Percentiles rank a stretch among this genome's conserved stretches.
phyloP scores from a whole-genome alignment of 1,284 basidiomycete genomes.

The Fistulinella cinereoalba region DNA sequence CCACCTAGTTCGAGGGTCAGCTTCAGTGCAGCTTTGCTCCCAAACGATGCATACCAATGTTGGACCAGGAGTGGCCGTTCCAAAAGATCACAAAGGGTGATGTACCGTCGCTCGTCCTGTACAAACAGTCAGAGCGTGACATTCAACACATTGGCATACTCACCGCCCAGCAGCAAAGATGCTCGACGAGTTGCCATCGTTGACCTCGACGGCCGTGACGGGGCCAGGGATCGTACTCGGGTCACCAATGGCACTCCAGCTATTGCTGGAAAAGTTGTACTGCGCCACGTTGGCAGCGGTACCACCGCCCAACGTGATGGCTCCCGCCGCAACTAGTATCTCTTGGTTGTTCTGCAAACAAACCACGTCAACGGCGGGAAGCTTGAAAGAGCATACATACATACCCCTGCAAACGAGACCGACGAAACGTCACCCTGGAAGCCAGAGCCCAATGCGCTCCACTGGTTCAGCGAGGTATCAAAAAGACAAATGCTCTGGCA shows the following conservation, averaged over 20 bases:
- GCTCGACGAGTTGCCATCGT: conserved; percentile 77
- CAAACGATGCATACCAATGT: conserved; percentile 49
- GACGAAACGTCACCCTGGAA: conserved; percentile 80
- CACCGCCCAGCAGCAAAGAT: conserved; percentile 89
- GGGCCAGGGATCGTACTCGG: conserved; percentile 77
- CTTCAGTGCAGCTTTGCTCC: neutral
- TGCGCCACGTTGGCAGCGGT: conserved; percentile 65
- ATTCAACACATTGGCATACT: conserved; percentile 23
- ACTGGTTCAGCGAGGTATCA: conserved; percentile 66
- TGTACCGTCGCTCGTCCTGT: conserved; percentile 53
- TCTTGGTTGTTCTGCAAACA: conserved; percentile 57
- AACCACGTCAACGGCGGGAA: neutral
- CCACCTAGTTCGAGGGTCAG: conserved; percentile 37
- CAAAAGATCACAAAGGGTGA: conserved; percentile 77
- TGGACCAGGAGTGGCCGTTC: conserved; percentile 75
- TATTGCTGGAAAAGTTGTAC: conserved; percentile 65
- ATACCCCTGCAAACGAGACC: conserved; percentile 78
- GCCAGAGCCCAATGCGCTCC: conserved; percentile 80
- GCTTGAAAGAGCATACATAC: conserved; percentile 29
- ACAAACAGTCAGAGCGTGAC: neutral
- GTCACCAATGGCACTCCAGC: conserved; percentile 75
- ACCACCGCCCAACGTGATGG: conserved; percentile 61
- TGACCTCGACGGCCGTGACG: conserved; percentile 84
- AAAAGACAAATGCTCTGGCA: conserved; percentile 84
- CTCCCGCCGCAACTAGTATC: conserved; percentile 69